Percentiles rank a stretch among this genome's conserved stretches.
Evolutionary conservation across 192 early-diverging fungal genomes (phyloP).

Genomic region (Radiomyces spectabilis): DNA sequence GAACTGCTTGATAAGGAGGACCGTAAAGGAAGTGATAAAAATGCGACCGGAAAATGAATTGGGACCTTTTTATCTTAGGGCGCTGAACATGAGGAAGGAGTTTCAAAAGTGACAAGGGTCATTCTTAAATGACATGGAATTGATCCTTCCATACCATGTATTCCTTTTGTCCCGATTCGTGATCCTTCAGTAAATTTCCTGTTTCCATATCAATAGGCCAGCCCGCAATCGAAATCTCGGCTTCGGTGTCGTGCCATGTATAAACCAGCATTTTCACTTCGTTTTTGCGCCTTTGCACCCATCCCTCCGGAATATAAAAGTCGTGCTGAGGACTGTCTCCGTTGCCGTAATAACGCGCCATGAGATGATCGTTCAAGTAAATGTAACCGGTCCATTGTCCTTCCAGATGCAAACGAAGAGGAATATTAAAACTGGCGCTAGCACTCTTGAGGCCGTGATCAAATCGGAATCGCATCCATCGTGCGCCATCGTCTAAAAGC

Average conservation of each 20-base stretch:
- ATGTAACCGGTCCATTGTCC: slow-evolving; percentile 67
- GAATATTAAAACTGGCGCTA: slow-evolving; percentile 26
- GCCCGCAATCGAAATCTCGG: slow-evolving; percentile 7
- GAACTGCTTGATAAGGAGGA: no score
- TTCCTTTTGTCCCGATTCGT: neutral
- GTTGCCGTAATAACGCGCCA: slow-evolving; percentile 65
- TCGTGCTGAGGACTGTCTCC: slow-evolving; percentile 60
- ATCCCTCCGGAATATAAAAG: slow-evolving; percentile 57
- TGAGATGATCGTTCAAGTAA: slow-evolving; percentile 57
- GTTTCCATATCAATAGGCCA: slow-evolving; percentile 15
- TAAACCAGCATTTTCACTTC: slow-evolving; percentile 41
- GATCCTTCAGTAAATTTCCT: slow-evolving; percentile 9
- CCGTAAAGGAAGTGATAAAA: no score
- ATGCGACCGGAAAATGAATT: no score
- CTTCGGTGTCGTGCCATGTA: slow-evolving; percentile 23
- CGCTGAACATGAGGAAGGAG: no score
- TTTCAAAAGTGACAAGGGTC: no score
- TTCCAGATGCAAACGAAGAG: slow-evolving; percentile 54
- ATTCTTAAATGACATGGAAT: neutral
- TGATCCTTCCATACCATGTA: slow-evolving; percentile 17
- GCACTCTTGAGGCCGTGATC: slow-evolving; percentile 3
- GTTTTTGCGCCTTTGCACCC: slow-evolving; percentile 31
- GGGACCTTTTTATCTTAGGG: no score
- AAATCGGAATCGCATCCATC: slow-evolving; percentile 27
- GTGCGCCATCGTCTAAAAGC: slow-evolving; percentile 21